Conservation (phyloP, 257 asterid genomes). For the Ilex aquifolium region DNA sequence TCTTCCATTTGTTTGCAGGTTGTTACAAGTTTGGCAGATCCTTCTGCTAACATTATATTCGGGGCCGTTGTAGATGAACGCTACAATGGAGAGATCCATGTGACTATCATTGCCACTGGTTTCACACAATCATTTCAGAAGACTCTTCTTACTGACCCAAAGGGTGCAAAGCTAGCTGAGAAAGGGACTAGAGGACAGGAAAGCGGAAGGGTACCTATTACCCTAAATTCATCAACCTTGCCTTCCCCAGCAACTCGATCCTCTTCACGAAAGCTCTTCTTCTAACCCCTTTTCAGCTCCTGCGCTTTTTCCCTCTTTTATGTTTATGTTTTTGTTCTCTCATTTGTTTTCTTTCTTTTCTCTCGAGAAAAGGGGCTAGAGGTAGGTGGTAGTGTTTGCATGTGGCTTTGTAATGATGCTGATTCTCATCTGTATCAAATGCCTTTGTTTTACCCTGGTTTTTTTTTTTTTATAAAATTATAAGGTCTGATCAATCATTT, state of each 20-base stretch:
- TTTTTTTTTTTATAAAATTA: too few species aligned
- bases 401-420: too few species aligned
- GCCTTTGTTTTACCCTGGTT: too few species aligned
- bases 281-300: conserved; percentile 17
- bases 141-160: conserved; percentile 71
- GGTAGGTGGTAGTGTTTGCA: too few species aligned
- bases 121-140: conserved; percentile 85
- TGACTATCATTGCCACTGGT: conserved; percentile 95
- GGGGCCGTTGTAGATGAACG: conserved; percentile 99
- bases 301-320: not conserved
- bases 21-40: conserved; percentile 96
- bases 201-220: conserved; percentile 31
- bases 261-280: conserved; percentile 38
- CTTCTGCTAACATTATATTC: conserved; percentile 90
- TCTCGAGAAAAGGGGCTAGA: too few species aligned
- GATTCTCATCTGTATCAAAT: too few species aligned
- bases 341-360: not conserved
- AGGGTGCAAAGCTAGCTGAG: conserved; percentile 54
- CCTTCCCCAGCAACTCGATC: conserved; percentile 22
- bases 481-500: too few species aligned
- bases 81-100: conserved; percentile 90
- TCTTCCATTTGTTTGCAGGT: conserved; percentile 44
- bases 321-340: not conserved
- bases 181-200: conserved; percentile 34
- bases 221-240: conserved; percentile 28